These are phyloP conservation scores for Ogataea polymorpha DNA, from an alignment of 805 yeast genomes.

Conservation along the genomic window DNA sequence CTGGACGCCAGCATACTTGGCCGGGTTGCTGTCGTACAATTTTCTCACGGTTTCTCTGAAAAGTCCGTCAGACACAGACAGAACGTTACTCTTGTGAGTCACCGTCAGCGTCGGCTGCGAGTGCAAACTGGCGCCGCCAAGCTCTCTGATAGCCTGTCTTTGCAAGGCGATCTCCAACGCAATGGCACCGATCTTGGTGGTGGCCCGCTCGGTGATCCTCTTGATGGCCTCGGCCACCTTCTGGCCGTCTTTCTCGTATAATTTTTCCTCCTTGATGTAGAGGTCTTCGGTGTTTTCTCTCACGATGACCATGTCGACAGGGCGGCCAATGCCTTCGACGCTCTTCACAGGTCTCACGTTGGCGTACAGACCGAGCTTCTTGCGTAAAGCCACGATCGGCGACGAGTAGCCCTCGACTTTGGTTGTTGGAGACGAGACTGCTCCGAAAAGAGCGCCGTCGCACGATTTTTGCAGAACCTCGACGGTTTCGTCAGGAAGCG, in stretches of 20 bases:
- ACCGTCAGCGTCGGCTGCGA: slow-evolving; percentile 72
- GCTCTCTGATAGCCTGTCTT: slow-evolving; percentile 75
- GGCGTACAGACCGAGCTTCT: slow-evolving; percentile 90
- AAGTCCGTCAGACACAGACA: slow-evolving; percentile 89
- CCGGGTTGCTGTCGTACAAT: slow-evolving; percentile 56
- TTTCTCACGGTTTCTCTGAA: slow-evolving; percentile 83
- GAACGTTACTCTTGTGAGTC: slow-evolving; percentile 94
- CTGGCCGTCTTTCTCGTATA: slow-evolving; percentile 76
- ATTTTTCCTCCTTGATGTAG: slow-evolving; percentile 88
- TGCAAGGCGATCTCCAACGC: slow-evolving; percentile 91
- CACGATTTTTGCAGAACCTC: slow-evolving; percentile 72
- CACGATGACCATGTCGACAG: slow-evolving; percentile 96
- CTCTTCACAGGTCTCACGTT: slow-evolving; percentile 97
- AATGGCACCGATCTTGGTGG: slow-evolving; percentile 80
- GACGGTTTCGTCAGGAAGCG: slow-evolving; percentile 91
- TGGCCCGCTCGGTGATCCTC: slow-evolving; percentile 87
- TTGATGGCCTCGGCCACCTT: slow-evolving; percentile 96
- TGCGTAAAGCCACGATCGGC: slow-evolving; percentile 97
- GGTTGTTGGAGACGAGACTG: slow-evolving; percentile 91
- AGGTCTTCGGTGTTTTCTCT: slow-evolving; percentile 98
- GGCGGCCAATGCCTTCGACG: slow-evolving; percentile 79
- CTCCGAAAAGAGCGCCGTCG: slow-evolving; percentile 97
- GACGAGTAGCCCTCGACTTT: slow-evolving; percentile 97
- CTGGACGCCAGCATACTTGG: slow-evolving; percentile 55
- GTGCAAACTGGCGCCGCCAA: slow-evolving; percentile 54